Base-by-base conservation (phyloP, 2,329 filamentous ascomycete genomes). In the Periconia sp. region DNA sequence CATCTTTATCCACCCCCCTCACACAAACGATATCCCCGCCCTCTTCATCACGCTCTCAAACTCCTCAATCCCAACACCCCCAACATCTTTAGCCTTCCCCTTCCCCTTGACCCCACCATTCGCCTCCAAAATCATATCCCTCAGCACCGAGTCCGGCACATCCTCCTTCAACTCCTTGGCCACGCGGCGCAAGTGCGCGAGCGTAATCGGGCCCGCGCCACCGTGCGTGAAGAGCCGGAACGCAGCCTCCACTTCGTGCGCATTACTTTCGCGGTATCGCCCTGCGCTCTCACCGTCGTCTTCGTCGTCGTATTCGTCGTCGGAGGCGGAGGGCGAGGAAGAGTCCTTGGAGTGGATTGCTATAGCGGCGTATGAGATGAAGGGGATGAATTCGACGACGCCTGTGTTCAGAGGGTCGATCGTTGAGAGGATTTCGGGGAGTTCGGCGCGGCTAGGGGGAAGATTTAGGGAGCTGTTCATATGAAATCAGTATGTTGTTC, bases 101-200 rank as follows among this genome's bases (percentile, higher is more conserved):
- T 65, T 64, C 6, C 62, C 64, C 47, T 67, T 67, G 23, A 82
- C 85, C 1, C 90, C 91, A 2, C 90, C 90, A 73, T 95, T 97
- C 46, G 93, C 94, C 79, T 97, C 93, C 46, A 92, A 78, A 53
- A 99, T 88, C 94, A 99, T 99, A 77, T 97, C 92, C 76, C 85
- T 85, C 68, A 99, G 77, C 68, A 96, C 76, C 46, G 91, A 87
- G 65, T 97, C 94, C 54, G 85, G 84, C 20, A 96, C 87, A 48
- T 87, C 91, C 75, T 96, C 91, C 74, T 91, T 90, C 64, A 99
- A 76, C 64, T 91, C 84, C 62, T 84, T 85, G 41, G 92, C 92
- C 50, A 97, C 87, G 65, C 88, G 82, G 68, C 85, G 84, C 69
- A 99, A 76, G 75, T 96, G 89, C 15, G 82, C 82, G 27, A 97